Evolutionary conservation across 495 filamentous ascomycete genomes (phyloP).

Genomic region (Ascodesmis nigricans): DNA sequence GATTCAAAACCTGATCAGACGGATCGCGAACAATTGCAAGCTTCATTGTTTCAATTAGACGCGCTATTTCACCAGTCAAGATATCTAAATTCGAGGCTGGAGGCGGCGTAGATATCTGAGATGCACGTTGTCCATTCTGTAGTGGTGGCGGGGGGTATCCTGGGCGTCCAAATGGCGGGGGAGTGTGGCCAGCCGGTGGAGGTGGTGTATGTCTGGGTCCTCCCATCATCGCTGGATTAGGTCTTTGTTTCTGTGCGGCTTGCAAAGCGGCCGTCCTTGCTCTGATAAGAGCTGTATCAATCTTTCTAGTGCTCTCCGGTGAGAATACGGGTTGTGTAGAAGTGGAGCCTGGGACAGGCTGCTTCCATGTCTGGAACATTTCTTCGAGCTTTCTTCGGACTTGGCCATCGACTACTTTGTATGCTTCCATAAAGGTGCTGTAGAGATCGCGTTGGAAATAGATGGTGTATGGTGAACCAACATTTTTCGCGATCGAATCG

Average conservation of each 20-base stretch:
- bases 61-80: constrained; percentile 61
- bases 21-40: constrained; percentile 49
- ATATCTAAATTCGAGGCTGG: constrained; percentile 51
- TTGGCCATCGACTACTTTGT: constrained; percentile 56
- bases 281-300: constrained; percentile 84
- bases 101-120: constrained; percentile 17
- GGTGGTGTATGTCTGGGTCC: constrained; percentile 13
- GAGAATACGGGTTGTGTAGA: constrained; percentile 77
- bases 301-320: constrained; percentile 57
- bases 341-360: constrained; percentile 76
- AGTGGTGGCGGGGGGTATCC: too few species aligned
- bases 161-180: constrained; percentile 22
- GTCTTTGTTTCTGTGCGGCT: constrained; percentile 42
- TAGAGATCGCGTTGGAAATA: constrained; percentile 84
- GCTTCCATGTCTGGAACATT: constrained; percentile 96
- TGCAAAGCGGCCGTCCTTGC: constrained; percentile 54
- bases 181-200: constrained; percentile 22
- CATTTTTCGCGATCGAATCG: constrained; percentile 96
- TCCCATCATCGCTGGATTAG: constrained; percentile 31
- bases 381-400: constrained; percentile 83
- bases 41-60: constrained; percentile 45
- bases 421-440: constrained; percentile 87
- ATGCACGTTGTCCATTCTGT: constrained; percentile 20
- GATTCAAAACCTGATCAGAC: constrained; percentile 48
- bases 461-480: constrained; percentile 87